Percentiles rank a stretch among this genome's conserved stretches.
These are phyloP conservation scores for Abrus precatorius DNA, from an alignment of 306 rosid genomes.

Conservation along the genomic window DNA sequence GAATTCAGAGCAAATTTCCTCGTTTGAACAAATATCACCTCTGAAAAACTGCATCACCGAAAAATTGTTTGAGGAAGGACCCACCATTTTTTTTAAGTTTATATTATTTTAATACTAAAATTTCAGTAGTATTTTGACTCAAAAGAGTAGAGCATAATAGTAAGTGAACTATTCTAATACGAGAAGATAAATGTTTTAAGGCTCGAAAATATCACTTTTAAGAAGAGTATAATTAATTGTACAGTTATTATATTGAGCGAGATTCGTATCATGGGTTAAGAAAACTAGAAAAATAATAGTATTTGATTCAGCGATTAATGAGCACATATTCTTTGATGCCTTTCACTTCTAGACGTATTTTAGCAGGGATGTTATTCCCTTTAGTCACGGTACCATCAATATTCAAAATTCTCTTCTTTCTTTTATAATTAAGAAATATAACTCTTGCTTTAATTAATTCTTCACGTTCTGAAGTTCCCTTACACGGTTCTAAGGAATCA, in stretches of 20 bases:
- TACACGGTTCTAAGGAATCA: conserved; percentile 58
- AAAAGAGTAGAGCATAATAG: not conserved
- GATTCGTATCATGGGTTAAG: not conserved
- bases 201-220: not conserved
- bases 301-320: conserved; percentile 26
- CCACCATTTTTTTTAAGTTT: conserved; percentile 9
- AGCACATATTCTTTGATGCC: conserved; percentile 40
- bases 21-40: conserved; percentile 33
- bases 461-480: conserved; percentile 51
- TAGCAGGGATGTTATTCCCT: conserved; percentile 9
- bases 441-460: conserved; percentile 45
- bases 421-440: conserved; percentile 15
- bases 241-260: not conserved
- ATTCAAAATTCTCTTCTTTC: not conserved
- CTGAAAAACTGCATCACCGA: conserved; percentile 4
- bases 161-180: not conserved
- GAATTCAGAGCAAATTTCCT: conserved; percentile 12
- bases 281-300: not conserved
- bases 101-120: not conserved
- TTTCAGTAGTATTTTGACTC: not conserved
- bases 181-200: conserved; percentile 10
- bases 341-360: conserved; percentile 10
- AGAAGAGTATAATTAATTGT: not conserved
- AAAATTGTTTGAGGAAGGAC: conserved; percentile 8
- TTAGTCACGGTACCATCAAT: not conserved